A percentile compares a stretch with the other conserved stretches of the same genome.
Evolutionary conservation across 345 rosid species (phyloP).

Genomic region (Gossypium stocksii): DNA sequence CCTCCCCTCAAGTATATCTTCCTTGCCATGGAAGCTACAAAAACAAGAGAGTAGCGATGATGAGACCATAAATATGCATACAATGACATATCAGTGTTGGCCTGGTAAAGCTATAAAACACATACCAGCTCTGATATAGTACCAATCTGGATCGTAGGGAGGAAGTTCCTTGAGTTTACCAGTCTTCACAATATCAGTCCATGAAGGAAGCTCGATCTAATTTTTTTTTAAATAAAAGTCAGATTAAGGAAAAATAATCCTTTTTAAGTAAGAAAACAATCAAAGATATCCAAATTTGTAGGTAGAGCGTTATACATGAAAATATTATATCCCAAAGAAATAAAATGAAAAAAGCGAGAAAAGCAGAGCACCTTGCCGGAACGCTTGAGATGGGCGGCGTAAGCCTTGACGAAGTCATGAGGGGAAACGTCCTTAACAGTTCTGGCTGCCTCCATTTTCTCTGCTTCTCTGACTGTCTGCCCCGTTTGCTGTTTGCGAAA

Average conservation of each 20-base stretch:
- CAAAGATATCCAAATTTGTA: no score
- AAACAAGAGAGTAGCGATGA: neutral
- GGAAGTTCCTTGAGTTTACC: constrained; percentile 80
- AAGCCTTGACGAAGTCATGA: constrained; percentile 82
- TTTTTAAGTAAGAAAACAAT: neutral
- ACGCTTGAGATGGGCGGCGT: constrained; percentile 78
- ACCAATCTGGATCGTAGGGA: constrained; percentile 93
- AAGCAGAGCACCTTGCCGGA: constrained; percentile 60
- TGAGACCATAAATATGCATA: neutral
- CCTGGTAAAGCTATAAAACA: neutral
- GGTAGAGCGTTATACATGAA: no score
- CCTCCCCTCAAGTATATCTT: constrained; percentile 53
- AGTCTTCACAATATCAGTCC: constrained; percentile 91
- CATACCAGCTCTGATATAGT: constrained; percentile 69
- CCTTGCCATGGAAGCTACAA: constrained; percentile 48
- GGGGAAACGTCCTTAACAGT: constrained; percentile 81
- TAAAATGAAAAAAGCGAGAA: neutral
- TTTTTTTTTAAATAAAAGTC: neutral
- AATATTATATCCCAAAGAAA: neutral
- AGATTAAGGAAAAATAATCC: neutral
- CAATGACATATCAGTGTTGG: neutral
- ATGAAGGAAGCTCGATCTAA: constrained; percentile 75
- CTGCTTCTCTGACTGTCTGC: neutral
- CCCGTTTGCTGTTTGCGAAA: neutral
- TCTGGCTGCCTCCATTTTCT: constrained; percentile 41